Percentiles rank a stretch among this genome's conserved stretches.
phyloP scores from a whole-genome alignment of 2,329 filamentous ascomycete species.

The Aspergillus sp. region DNA sequence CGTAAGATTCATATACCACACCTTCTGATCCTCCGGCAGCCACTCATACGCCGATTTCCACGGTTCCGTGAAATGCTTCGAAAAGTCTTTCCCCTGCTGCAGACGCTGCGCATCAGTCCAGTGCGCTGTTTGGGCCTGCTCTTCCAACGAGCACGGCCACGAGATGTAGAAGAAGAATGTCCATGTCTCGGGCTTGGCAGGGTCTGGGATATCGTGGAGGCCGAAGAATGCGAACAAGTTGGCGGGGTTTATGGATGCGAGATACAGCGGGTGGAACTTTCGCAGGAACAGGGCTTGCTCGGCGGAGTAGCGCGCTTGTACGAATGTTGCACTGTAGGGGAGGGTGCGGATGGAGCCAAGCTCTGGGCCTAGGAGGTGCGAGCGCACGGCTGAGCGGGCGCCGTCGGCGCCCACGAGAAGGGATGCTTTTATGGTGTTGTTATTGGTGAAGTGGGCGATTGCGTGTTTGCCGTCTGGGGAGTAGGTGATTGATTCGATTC shows the following conservation, averaged over 20 bases:
- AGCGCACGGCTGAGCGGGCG: conserved; percentile 23
- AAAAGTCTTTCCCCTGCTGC: conserved; percentile 41
- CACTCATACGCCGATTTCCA: conserved; percentile 38
- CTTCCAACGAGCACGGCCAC: conserved; percentile 39
- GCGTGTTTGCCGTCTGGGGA: conserved; percentile 15
- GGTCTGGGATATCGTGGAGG: conserved; percentile 28
- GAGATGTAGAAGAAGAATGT: conserved; percentile 50
- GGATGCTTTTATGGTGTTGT: conserved; percentile 16
- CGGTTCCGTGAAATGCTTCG: conserved; percentile 43
- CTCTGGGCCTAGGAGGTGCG: conserved; percentile 31
- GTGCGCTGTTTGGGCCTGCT: conserved; percentile 31
- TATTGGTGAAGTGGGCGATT: conserved; percentile 21
- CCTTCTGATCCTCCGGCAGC: conserved; percentile 20
- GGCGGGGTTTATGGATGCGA: conserved; percentile 45
- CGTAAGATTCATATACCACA: conserved; percentile 18
- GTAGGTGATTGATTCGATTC: conserved; percentile 18
- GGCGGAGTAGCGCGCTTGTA: conserved; percentile 42
- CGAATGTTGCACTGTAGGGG: conserved; percentile 48
- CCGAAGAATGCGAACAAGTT: conserved; percentile 49
- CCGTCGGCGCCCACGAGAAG: conserved; percentile 29
- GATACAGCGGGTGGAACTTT: conserved; percentile 47
- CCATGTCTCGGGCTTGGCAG: conserved; percentile 29
- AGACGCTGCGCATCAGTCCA: conserved; percentile 18
- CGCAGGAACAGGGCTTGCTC: conserved; percentile 47
- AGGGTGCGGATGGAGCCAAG: conserved; percentile 37